Conservation (phyloP, 148 eudicot species). For the Silene conica region DNA sequence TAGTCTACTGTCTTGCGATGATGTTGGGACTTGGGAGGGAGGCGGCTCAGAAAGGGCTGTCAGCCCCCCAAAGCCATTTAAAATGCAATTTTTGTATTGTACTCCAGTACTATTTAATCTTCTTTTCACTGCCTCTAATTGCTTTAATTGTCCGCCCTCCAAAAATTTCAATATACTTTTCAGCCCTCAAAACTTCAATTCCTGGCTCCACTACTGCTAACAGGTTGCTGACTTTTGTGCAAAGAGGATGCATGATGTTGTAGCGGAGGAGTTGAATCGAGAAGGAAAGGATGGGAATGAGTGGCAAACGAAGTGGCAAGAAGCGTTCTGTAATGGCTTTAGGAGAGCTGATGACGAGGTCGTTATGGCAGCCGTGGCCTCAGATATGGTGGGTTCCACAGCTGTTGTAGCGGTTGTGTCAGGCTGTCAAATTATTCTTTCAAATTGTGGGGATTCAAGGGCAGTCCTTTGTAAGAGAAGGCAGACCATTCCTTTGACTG, state of each 20-base stretch:
- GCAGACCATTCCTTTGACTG: conserved; percentile 56
- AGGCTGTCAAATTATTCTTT: conserved; percentile 65
- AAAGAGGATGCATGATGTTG: conserved; percentile 55
- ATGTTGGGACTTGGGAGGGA: not conserved
- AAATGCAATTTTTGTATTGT: not conserved
- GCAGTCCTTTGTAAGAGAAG: conserved; percentile 70
- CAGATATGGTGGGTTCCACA: conserved; percentile 74
- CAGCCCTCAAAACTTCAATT: not conserved
- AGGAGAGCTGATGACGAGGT: conserved; percentile 52
- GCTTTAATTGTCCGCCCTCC: not conserved
- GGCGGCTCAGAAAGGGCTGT: not conserved
- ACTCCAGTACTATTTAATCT: not conserved
- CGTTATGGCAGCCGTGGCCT: conserved; percentile 34
- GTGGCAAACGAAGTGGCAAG: conserved; percentile 65
- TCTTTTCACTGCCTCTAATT: not conserved
- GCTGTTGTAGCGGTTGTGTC: conserved; percentile 76
- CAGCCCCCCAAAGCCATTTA: not conserved
- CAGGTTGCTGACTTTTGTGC: conserved; percentile 74
- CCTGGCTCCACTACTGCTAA: not conserved
- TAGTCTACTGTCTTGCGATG: not conserved
- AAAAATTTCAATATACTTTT: not conserved
- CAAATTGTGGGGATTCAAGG: conserved; percentile 87
- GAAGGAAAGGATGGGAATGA: conserved; percentile 28
- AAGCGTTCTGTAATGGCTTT: conserved; percentile 42
- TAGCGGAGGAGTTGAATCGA: conserved; percentile 50